Evolutionary conservation across 352 stramenopile species (phyloP).

Genomic region (Phytopythium cucurbitacearum): DNA sequence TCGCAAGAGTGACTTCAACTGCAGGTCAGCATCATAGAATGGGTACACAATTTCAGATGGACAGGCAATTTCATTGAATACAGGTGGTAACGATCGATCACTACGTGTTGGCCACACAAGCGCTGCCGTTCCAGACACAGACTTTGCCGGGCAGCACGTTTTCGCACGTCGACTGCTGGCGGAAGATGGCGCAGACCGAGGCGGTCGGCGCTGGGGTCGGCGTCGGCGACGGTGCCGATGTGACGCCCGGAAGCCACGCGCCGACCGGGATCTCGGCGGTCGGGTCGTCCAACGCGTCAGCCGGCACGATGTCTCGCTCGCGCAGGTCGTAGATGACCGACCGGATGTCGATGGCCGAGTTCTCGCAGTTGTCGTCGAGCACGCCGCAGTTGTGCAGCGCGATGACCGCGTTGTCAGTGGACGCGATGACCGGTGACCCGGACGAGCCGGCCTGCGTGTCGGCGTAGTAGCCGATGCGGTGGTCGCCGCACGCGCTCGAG

Average conservation of each 20-base stretch:
- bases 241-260: slow-evolving; percentile 16
- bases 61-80: not conserved
- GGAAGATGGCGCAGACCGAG: slow-evolving; percentile 25
- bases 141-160: slow-evolving; percentile 19
- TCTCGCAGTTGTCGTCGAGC: slow-evolving; percentile 17
- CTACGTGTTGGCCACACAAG: slow-evolving; percentile 14
- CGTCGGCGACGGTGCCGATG: slow-evolving; percentile 19
- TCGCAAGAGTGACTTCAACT: slow-evolving; percentile 2
- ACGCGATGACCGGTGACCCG: slow-evolving; percentile 34
- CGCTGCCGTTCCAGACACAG: slow-evolving; percentile 17
- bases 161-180: slow-evolving; percentile 20
- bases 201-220: slow-evolving; percentile 19
- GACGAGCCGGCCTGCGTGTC: slow-evolving; percentile 39
- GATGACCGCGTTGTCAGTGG: slow-evolving; percentile 38
- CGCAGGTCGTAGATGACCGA: slow-evolving; percentile 25
- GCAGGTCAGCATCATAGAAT: not conserved
- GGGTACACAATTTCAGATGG: slow-evolving; percentile 1
- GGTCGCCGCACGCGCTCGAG: slow-evolving; percentile 17
- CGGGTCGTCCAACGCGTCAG: slow-evolving; percentile 19
- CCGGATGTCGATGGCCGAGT: slow-evolving; percentile 29
- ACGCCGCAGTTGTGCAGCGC: slow-evolving; percentile 47
- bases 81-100: not conserved
- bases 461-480: slow-evolving; percentile 34
- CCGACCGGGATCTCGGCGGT: slow-evolving; percentile 12
- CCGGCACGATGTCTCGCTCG: slow-evolving; percentile 17